A percentile compares a stretch with the other conserved stretches of the same genome.
phyloP scores from a whole-genome alignment of 208 protist genomes.

The Hexamita inflata region DNA sequence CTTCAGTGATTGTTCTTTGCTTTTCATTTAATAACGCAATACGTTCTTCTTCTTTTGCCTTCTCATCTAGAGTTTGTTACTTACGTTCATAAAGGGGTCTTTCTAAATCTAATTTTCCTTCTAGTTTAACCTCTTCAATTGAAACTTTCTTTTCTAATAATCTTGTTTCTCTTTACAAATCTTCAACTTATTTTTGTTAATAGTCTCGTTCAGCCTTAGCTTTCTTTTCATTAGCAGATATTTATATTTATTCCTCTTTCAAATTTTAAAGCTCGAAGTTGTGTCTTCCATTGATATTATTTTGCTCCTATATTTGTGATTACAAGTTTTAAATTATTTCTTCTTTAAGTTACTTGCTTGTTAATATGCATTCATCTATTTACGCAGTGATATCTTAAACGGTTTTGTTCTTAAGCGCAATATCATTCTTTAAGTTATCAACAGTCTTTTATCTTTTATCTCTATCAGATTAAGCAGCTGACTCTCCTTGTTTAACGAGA shows the following conservation, averaged over 20 bases:
- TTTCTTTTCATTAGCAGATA: no score
- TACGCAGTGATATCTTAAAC: background rate
- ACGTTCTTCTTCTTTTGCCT: background rate
- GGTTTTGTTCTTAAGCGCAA: background rate
- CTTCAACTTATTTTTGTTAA: no score
- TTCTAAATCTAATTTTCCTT: no score
- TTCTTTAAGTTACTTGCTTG: background rate
- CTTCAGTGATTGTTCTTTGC: background rate
- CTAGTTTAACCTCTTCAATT: no score
- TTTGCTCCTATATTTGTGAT: background rate
- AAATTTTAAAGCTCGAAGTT: background rate
- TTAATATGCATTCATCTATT: background rate
- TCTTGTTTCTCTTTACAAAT: no score
- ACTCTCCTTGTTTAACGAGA: slow-evolving; percentile 5
- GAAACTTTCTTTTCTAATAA: no score
- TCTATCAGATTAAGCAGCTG: background rate
- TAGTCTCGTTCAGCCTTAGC: no score
- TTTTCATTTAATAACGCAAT: background rate
- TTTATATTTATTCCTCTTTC: slow-evolving; percentile 9
- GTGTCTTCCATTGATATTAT: background rate
- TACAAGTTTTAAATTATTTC: background rate
- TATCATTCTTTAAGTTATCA: background rate
- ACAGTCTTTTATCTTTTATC: background rate
- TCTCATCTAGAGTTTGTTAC: background rate
- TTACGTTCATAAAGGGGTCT: background rate